A percentile compares a stretch with the other conserved stretches of the same genome.
phyloP scores from a whole-genome alignment of 805 yeast species.

The Saccharomycopsis olivae region DNA sequence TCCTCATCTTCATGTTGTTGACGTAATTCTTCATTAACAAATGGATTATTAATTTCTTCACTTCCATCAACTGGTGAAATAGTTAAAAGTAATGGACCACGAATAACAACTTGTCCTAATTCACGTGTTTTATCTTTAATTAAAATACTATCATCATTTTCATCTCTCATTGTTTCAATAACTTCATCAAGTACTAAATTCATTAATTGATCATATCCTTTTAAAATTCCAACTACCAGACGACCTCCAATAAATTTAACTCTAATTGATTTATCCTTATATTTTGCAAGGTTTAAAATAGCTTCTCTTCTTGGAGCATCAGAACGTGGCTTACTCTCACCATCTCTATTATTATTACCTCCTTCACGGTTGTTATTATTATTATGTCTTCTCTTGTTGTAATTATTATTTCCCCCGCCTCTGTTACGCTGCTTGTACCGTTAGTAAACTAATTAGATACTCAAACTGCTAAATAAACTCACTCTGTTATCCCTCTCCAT shows the following conservation, averaged over 20 bases:
- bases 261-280: slow-evolving; percentile 59
- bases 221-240: slow-evolving; percentile 66
- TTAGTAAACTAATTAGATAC: neutral
- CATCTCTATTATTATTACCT: slow-evolving; percentile 15
- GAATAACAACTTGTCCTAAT: slow-evolving; percentile 70
- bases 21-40: slow-evolving; percentile 20
- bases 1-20: slow-evolving; percentile 1
- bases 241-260: slow-evolving; percentile 85
- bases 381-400: slow-evolving; percentile 14
- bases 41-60: slow-evolving; percentile 63
- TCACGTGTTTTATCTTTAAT: slow-evolving; percentile 50
- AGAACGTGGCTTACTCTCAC: slow-evolving; percentile 27
- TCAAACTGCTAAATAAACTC: no score
- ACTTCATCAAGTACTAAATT: slow-evolving; percentile 67
- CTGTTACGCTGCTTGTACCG: neutral
- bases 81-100: slow-evolving; percentile 72
- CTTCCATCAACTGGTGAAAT: slow-evolving; percentile 65
- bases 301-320: slow-evolving; percentile 89
- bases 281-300: slow-evolving; percentile 67
- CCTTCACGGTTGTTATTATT: slow-evolving; percentile 11
- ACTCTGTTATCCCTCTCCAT: neutral
- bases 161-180: slow-evolving; percentile 55
- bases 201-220: slow-evolving; percentile 78
- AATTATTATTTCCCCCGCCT: slow-evolving; percentile 22
- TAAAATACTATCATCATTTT: slow-evolving; percentile 44